phyloP scores from a whole-genome alignment of 1,284 basidiomycete species.

The Termitomyces sp. region DNA sequence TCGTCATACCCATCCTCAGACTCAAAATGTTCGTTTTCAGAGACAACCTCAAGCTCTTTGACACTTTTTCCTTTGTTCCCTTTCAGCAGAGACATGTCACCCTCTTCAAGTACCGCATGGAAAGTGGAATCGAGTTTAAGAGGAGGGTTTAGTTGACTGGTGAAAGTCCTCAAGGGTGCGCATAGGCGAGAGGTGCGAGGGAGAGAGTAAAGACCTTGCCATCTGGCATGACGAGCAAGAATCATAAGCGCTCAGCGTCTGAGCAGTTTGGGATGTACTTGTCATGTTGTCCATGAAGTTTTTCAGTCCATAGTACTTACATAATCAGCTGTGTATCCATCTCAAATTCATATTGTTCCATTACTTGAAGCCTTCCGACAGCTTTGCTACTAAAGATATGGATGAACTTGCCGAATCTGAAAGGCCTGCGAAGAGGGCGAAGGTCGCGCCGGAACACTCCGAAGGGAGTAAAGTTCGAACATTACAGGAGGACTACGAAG shows the following conservation, averaged over 20 bases:
- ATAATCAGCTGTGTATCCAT: constrained; percentile 2
- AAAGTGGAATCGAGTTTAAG: constrained; percentile 62
- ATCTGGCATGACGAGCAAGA: constrained; percentile 7
- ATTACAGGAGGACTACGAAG: constrained; percentile 47
- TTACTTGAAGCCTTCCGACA: constrained; percentile 6
- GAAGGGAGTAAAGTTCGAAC: constrained; percentile 26
- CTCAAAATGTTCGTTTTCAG: constrained; percentile 15
- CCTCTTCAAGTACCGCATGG: constrained; percentile 53
- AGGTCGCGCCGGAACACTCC: constrained; percentile 20
- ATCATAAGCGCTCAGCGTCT: constrained; percentile 10
- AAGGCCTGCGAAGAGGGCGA: constrained; percentile 41
- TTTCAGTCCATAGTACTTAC: not conserved
- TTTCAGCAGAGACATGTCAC: constrained; percentile 56
- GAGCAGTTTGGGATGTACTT: not conserved
- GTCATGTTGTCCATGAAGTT: not conserved
- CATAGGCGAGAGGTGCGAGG: not conserved
- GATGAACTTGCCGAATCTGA: constrained; percentile 17
- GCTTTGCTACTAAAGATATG: constrained; percentile 7
- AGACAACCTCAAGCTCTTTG: constrained; percentile 48
- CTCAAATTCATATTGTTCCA: not conserved
- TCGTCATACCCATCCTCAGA: constrained; percentile 29
- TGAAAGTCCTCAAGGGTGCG: not conserved
- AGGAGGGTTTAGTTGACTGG: constrained; percentile 37
- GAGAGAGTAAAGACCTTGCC: not conserved
- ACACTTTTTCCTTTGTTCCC: constrained; percentile 31